Base-by-base conservation (phyloP, 768 basidiomycete genomes). In the Boletus barrowsii region DNA sequence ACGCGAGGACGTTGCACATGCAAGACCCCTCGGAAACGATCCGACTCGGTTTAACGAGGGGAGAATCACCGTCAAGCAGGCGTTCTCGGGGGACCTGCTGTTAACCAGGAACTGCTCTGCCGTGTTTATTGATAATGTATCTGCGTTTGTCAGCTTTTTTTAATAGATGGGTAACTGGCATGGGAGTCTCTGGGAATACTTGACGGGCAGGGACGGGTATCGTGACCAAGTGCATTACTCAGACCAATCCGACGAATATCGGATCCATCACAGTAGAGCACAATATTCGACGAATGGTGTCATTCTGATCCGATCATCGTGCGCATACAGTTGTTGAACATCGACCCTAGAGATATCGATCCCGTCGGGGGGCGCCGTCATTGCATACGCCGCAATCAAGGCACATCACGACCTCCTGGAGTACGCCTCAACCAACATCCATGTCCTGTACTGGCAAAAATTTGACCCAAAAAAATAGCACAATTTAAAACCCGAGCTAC, bases 1-100 rank as follows among this genome's bases (percentile, higher is more conserved):
- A 84, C 30, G 74, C 75, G 29, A 66, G 74, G 51, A 68, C 72
- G n/a, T 43, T 79, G 56, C 75, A 71, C 50, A 59, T 76, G 32
- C 69, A 66, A 20, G 80, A 76, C 35, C 68, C 68, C 30, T 53
- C 56, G 5, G 73, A 73, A 14, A 77, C 75, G 11, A 73, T 83
- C 15, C 59, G 68, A 6, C 66, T 79, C 13, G 71, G 66, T 3
- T 39, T 66, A 40, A 45, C 56, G 24, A 50, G 60, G 49, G 42
- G 44, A 2, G 61, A 46, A 43, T 49, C 37, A 4, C 15, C 15
- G 10, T 10, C 59, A 5, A 47, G 13, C n/a, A 49, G 54, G 52
- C 55, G 48, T 6, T 7, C 51, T 2, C 20, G 50, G 5, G 56
- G 60, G 18, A 42, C 49, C 17, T 69, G 68, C 14, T 71, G 68